Evolutionary conservation across 805 yeast genomes (phyloP).

Genomic region (Yarrowia sp.): DNA sequence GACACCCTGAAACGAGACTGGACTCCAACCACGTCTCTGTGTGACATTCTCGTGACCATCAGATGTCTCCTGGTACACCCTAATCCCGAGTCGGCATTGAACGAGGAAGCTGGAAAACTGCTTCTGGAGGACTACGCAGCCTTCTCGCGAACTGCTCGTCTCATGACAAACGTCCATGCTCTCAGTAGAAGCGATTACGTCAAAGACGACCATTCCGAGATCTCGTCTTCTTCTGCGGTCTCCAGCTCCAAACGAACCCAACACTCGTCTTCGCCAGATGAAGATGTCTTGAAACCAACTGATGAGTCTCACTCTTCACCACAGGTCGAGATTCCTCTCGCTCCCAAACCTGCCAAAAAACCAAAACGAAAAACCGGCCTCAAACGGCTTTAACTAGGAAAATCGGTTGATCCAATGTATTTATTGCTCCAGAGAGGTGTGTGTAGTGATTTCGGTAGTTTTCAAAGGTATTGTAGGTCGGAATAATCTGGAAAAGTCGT

Average conservation of each 20-base stretch:
- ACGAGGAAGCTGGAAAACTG: slow-evolving; percentile 49
- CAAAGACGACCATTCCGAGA: neutral
- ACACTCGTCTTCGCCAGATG: slow-evolving; percentile 9
- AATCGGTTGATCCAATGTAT: slow-evolving; percentile 1
- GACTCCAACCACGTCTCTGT: slow-evolving; percentile 45
- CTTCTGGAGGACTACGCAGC: slow-evolving; percentile 46
- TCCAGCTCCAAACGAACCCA: slow-evolving; percentile 8
- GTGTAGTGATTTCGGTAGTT: neutral
- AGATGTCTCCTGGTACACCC: slow-evolving; percentile 48
- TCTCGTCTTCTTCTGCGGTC: neutral
- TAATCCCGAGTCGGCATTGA: slow-evolving; percentile 49
- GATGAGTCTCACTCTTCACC: neutral
- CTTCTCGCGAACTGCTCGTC: slow-evolving; percentile 45
- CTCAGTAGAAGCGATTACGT: slow-evolving; percentile 39
- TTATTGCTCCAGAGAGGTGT: neutral
- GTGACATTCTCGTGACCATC: slow-evolving; percentile 46
- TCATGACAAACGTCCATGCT: slow-evolving; percentile 49
- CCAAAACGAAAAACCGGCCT: slow-evolving; percentile 27
- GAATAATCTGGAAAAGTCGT: no score
- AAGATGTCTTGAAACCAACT: neutral
- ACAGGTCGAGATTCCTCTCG: neutral
- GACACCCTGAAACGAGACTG: slow-evolving; percentile 49
- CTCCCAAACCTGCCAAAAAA: slow-evolving; percentile 18
- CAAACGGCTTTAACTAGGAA: neutral
- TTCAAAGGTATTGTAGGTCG: no score